A percentile compares a stretch with the other conserved stretches of the same genome.
Evolutionary conservation across 139 green algal genomes (phyloP).

Genomic region (Chlamydomonas sp.): DNA sequence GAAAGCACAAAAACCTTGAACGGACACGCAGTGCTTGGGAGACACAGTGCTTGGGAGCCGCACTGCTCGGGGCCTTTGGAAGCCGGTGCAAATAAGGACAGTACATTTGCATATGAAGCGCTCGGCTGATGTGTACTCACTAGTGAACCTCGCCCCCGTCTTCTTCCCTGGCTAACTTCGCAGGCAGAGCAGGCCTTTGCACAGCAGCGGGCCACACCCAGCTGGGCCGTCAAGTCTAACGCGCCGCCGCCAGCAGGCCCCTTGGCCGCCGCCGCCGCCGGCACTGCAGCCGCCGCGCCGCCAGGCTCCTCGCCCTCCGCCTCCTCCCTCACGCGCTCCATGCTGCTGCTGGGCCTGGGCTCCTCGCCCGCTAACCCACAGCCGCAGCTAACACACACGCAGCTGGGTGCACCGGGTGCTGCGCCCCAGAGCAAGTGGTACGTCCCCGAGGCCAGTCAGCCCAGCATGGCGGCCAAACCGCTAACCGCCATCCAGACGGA

Average conservation of each 20-base stretch:
- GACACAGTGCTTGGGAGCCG: not conserved
- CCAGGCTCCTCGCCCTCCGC: not conserved
- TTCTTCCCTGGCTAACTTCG: not conserved
- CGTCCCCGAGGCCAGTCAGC: conserved; percentile 22
- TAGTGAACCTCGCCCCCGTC: too few species aligned
- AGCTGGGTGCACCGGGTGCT: too few species aligned
- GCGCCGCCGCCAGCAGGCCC: not conserved
- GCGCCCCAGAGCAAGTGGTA: conserved; percentile 39
- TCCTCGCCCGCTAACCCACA: not conserved
- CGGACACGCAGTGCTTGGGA: too few species aligned
- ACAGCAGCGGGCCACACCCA: conserved; percentile 12
- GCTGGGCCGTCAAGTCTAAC: not conserved
- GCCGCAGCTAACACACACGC: too few species aligned
- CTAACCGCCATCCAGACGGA: conserved; percentile 42
- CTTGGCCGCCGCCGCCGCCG: not conserved
- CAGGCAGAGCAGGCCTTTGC: conserved; percentile 23
- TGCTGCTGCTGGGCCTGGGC: not conserved
- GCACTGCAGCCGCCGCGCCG: not conserved
- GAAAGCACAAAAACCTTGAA: too few species aligned
- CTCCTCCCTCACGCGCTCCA: not conserved
- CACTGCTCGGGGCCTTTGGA: not conserved
- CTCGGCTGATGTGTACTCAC: not conserved
- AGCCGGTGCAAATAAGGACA: not conserved
- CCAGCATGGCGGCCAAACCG: not conserved
- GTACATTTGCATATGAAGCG: not conserved